These are phyloP conservation scores for Trifolium dubium DNA, from an alignment of 306 rosid species.

Conservation along the genomic window DNA sequence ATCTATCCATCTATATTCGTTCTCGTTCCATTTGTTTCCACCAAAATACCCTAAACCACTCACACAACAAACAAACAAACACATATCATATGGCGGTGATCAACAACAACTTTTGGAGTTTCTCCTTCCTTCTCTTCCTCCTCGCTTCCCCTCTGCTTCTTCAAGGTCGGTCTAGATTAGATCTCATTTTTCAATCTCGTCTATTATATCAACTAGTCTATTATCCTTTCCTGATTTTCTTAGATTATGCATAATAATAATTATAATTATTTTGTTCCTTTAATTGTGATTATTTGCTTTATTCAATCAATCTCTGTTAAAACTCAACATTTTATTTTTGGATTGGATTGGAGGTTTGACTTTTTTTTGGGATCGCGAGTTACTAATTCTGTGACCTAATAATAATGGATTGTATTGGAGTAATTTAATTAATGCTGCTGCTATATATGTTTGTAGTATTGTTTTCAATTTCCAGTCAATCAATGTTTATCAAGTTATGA, in stretches of 20 bases:
- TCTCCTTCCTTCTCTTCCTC: constrained; percentile 22
- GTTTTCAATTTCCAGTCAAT: background rate
- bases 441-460: background rate
- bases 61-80: background rate
- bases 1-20: background rate
- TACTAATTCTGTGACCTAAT: background rate
- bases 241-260: background rate
- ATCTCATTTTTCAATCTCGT: background rate
- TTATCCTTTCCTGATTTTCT: background rate
- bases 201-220: background rate
- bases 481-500: background rate
- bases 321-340: background rate
- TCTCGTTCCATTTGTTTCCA: background rate
- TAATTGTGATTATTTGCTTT: background rate
- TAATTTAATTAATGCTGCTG: background rate
- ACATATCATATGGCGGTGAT: constrained; percentile 7
- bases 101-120: background rate
- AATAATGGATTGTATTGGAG: background rate
- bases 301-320: background rate
- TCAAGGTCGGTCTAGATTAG: constrained; percentile 2
- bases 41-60: constrained; percentile 1
- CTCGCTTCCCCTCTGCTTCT: background rate
- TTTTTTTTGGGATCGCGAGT: background rate
- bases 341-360: background rate
- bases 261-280: background rate